Evolutionary conservation across 2,329 filamentous ascomycete genomes (phyloP).

Genomic region (Colletotrichum camelliae): DNA sequence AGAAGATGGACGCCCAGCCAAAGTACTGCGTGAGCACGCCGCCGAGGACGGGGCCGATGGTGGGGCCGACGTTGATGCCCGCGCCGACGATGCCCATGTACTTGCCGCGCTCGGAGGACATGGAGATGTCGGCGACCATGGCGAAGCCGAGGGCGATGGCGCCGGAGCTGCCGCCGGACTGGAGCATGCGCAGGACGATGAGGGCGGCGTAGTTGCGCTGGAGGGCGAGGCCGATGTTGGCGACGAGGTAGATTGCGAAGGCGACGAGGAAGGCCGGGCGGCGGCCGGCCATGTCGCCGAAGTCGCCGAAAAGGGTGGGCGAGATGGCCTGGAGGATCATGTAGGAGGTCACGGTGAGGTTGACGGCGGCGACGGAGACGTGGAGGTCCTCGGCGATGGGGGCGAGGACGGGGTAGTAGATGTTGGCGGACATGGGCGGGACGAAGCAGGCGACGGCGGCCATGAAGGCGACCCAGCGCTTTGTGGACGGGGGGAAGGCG

Average conservation of each 20-base stretch:
- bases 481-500: slow-evolving; percentile 43
- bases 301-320: slow-evolving; percentile 65
- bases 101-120: slow-evolving; percentile 71
- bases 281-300: slow-evolving; percentile 65
- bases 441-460: slow-evolving; percentile 58
- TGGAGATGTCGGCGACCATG: slow-evolving; percentile 74
- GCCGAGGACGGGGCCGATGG: slow-evolving; percentile 66
- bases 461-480: slow-evolving; percentile 58
- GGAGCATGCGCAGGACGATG: slow-evolving; percentile 65
- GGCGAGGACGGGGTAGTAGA: slow-evolving; percentile 53
- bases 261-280: slow-evolving; percentile 66
- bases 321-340: slow-evolving; percentile 69
- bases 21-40: slow-evolving; percentile 68
- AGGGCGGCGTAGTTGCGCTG: slow-evolving; percentile 63
- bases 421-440: slow-evolving; percentile 65
- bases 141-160: slow-evolving; percentile 75
- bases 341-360: slow-evolving; percentile 62
- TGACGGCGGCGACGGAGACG: slow-evolving; percentile 46
- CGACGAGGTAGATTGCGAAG: slow-evolving; percentile 61
- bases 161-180: slow-evolving; percentile 69
- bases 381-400: slow-evolving; percentile 43
- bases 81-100: slow-evolving; percentile 74
- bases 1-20: slow-evolving; percentile 73
- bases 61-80: slow-evolving; percentile 61
- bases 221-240: slow-evolving; percentile 65